Conservation (phyloP, 202 grass and related monocot genomes). For the Carex sylvatica region DNA sequence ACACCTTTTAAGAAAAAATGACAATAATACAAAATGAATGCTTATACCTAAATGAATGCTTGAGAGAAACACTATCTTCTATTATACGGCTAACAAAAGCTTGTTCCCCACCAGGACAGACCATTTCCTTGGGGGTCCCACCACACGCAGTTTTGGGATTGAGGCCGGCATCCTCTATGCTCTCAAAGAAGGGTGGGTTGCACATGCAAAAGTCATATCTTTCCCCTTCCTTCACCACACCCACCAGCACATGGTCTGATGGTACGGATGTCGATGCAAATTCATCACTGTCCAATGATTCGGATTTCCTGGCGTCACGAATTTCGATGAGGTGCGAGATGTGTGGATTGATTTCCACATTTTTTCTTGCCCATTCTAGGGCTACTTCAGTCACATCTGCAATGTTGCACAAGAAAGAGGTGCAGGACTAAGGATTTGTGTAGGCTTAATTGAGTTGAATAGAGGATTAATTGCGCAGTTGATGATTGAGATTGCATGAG, state of each 20-base stretch:
- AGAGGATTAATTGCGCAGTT: background rate
- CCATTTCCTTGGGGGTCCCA: slow-evolving; percentile 67
- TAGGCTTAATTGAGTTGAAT: background rate
- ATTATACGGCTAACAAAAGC: slow-evolving; percentile 66
- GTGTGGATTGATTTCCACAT: slow-evolving; percentile 76
- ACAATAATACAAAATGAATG: background rate
- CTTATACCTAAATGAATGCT: slow-evolving; percentile 68
- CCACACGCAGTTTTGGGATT: slow-evolving; percentile 83
- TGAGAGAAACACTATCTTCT: slow-evolving; percentile 75
- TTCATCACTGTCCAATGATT: slow-evolving; percentile 22
- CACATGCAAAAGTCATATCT: slow-evolving; percentile 95
- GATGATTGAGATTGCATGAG: background rate
- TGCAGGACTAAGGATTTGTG: background rate
- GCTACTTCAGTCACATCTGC: slow-evolving; percentile 82
- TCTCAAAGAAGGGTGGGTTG: slow-evolving; percentile 97
- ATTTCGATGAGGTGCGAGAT: slow-evolving; percentile 75
- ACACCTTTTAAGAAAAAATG: background rate
- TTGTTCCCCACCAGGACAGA: slow-evolving; percentile 72
- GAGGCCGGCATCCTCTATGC: slow-evolving; percentile 70
- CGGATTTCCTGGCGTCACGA: slow-evolving; percentile 40
- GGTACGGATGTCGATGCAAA: background rate
- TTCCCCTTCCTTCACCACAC: slow-evolving; percentile 74
- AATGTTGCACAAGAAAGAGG: background rate
- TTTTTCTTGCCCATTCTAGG: slow-evolving; percentile 89
- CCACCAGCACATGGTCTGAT: slow-evolving; percentile 39